These are phyloP conservation scores for Saccharomyces hybrid DNA, from an alignment of 1,139 yeast genomes.

Conservation along the genomic window DNA sequence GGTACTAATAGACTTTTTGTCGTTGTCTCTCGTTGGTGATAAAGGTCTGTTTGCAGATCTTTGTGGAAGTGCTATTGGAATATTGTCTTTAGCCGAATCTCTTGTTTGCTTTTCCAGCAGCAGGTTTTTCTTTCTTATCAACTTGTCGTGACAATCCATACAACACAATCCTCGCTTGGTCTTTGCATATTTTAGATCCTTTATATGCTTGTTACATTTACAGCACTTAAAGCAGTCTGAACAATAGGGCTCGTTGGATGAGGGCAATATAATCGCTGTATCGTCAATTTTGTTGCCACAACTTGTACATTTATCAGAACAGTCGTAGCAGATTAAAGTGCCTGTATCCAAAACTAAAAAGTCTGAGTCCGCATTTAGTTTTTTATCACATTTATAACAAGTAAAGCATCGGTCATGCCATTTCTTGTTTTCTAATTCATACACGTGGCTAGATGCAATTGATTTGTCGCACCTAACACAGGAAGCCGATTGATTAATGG, in stretches of 20 bases:
- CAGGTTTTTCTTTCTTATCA: conserved; percentile 12
- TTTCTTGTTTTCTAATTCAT: conserved; percentile 76
- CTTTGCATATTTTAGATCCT: conserved; percentile 84
- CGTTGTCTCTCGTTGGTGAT: conserved; percentile 1
- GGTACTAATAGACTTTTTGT: neutral
- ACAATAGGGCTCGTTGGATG: conserved; percentile 93
- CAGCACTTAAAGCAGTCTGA: conserved; percentile 84
- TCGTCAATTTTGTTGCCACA: conserved; percentile 88
- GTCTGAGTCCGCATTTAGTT: conserved; percentile 76
- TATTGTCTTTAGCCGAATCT: neutral
- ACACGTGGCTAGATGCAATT: conserved; percentile 68
- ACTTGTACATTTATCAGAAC: conserved; percentile 79
- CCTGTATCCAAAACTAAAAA: conserved; percentile 89
- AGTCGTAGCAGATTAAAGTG: conserved; percentile 76
- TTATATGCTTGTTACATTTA: conserved; percentile 78
- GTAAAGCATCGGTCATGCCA: conserved; percentile 92
- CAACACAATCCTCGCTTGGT: conserved; percentile 92
- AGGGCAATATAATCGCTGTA: conserved; percentile 67
- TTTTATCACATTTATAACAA: conserved; percentile 71
- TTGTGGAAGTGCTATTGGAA: conserved; percentile 2
- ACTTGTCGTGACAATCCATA: conserved; percentile 82
- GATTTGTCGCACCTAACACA: conserved; percentile 29
- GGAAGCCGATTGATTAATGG: conserved; percentile 9
- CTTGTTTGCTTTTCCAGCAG: conserved; percentile 1
- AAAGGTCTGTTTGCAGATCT: conserved; percentile 7